These are phyloP conservation scores for Kurtzmaniella cleridarum DNA, from an alignment of 805 yeast genomes.

Conservation along the genomic window DNA sequence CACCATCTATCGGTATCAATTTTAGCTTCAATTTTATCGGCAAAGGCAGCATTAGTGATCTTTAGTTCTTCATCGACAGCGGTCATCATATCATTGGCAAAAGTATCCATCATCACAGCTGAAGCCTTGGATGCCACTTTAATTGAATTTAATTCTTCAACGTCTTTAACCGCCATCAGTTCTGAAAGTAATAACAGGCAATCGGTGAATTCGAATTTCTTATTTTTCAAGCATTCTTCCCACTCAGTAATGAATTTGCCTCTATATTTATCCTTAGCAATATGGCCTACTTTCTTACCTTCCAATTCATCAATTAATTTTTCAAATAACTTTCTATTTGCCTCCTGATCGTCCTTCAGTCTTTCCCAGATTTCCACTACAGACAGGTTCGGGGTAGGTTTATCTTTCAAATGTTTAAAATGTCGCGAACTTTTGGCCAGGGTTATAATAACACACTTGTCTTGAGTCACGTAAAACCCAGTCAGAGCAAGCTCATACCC, in stretches of 20 bases:
- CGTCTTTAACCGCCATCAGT: slow-evolving; percentile 70
- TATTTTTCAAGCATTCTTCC: slow-evolving; percentile 37
- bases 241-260: slow-evolving; percentile 87
- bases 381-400: slow-evolving; percentile 34
- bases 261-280: slow-evolving; percentile 69
- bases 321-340: slow-evolving; percentile 61
- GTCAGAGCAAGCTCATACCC: slow-evolving; percentile 98
- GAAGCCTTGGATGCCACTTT: slow-evolving; percentile 74
- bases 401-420: slow-evolving; percentile 50
- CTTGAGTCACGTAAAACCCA: slow-evolving; percentile 56
- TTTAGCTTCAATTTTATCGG: slow-evolving; percentile 73
- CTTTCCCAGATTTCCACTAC: slow-evolving; percentile 61
- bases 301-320: slow-evolving; percentile 48
- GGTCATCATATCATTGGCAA: slow-evolving; percentile 83
- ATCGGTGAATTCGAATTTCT: slow-evolving; percentile 32
- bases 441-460: slow-evolving; percentile 62
- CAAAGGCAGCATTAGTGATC: slow-evolving; percentile 64
- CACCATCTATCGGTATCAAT: slow-evolving; percentile 72
- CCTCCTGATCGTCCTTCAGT: slow-evolving; percentile 67
- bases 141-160: slow-evolving; percentile 61
- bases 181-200: slow-evolving; percentile 46
- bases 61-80: slow-evolving; percentile 82
- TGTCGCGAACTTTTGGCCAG: slow-evolving; percentile 83
- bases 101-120: slow-evolving; percentile 70
- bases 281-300: slow-evolving; percentile 53